Conservation (phyloP, 805 yeast species). For the Kodamaea nitidulidarum region DNA sequence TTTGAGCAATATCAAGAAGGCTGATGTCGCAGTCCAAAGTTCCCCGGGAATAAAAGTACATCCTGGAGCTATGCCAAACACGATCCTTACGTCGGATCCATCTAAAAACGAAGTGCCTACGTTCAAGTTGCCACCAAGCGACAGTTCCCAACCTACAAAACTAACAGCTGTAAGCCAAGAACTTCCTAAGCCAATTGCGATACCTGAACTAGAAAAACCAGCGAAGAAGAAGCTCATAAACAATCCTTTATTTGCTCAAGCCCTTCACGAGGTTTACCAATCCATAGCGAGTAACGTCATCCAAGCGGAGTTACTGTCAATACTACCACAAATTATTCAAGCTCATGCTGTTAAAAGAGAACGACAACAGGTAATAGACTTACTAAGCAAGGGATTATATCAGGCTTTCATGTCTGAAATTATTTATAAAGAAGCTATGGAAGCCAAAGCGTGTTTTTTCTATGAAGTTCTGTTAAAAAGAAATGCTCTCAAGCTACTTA, state of each 20-base stretch:
- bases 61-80: too few species aligned
- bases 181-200: neutral
- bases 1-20: too few species aligned
- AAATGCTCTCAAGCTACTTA: slow-evolving; percentile 29
- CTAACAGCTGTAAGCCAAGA: neutral
- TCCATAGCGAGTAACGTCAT: slow-evolving; percentile 21
- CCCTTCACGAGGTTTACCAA: slow-evolving; percentile 20
- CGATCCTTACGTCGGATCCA: too few species aligned
- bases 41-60: too few species aligned
- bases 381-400: slow-evolving; percentile 49
- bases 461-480: slow-evolving; percentile 29
- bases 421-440: slow-evolving; percentile 39
- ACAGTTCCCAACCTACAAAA: too few species aligned
- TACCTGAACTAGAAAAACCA: neutral
- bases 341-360: slow-evolving; percentile 19
- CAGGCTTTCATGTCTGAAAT: slow-evolving; percentile 60
- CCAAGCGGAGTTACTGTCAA: slow-evolving; percentile 19
- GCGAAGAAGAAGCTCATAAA: slow-evolving; percentile 19
- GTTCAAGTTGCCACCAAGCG: too few species aligned
- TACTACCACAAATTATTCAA: slow-evolving; percentile 24
- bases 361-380: slow-evolving; percentile 24
- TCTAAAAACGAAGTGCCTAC: too few species aligned
- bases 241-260: slow-evolving; percentile 23
- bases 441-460: slow-evolving; percentile 43
- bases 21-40: too few species aligned